These are phyloP conservation scores for Cnidoscolus chayamansa DNA, from an alignment of 441 rosid genomes.

Conservation along the genomic window DNA sequence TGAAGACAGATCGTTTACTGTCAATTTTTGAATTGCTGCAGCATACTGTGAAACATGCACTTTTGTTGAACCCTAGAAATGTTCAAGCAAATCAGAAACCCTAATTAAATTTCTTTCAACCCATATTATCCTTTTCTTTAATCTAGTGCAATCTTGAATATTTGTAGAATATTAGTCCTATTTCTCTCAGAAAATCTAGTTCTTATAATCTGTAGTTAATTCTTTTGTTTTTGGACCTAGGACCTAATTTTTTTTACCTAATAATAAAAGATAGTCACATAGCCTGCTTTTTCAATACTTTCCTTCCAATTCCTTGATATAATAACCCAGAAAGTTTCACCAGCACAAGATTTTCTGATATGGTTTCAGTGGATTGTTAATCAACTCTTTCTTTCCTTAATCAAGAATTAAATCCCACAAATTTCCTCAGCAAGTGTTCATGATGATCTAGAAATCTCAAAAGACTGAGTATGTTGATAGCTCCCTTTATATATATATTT, in stretches of 20 bases:
- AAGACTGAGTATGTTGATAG: background rate
- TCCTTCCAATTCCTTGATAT: background rate
- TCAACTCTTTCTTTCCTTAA: background rate
- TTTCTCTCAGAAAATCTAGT: slow-evolving; percentile 9
- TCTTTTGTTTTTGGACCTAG: slow-evolving; percentile 20
- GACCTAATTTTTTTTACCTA: slow-evolving; percentile 19
- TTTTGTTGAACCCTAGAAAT: slow-evolving; percentile 45
- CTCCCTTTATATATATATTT: background rate
- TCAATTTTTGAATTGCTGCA: slow-evolving; percentile 40
- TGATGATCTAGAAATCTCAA: background rate
- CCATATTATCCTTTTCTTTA: slow-evolving; percentile 27
- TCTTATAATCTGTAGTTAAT: background rate
- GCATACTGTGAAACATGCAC: slow-evolving; percentile 40
- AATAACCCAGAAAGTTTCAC: background rate
- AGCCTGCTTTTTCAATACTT: background rate
- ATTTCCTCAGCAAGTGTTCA: background rate
- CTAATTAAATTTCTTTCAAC: slow-evolving; percentile 20
- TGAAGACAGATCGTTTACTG: slow-evolving; percentile 31
- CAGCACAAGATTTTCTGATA: background rate
- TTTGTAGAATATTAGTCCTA: slow-evolving; percentile 24
- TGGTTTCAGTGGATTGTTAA: background rate
- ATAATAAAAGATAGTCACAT: background rate
- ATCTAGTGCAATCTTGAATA: slow-evolving; percentile 32
- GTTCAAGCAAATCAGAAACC: slow-evolving; percentile 28
- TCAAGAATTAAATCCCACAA: background rate